Percentiles rank a stretch among this genome's conserved stretches.
These are phyloP conservation scores for Brachypodium distachyon DNA, from an alignment of 202 grass and related monocot species.

Conservation along the genomic window DNA sequence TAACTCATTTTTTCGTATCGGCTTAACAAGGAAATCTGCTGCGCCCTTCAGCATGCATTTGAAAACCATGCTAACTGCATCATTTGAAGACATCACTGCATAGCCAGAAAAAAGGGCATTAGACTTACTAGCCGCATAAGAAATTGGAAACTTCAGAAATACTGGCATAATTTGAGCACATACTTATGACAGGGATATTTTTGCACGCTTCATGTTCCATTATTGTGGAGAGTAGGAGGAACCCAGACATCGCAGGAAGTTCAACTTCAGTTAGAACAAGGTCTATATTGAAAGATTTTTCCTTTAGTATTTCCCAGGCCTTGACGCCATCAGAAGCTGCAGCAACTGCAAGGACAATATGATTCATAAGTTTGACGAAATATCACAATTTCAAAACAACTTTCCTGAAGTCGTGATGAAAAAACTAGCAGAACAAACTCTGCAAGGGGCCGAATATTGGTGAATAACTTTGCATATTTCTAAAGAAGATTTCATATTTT, in stretches of 20 bases:
- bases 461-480: background rate
- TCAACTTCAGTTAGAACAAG: slow-evolving; percentile 97
- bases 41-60: slow-evolving; percentile 99
- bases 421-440: background rate
- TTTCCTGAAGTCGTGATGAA: background rate
- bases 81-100: slow-evolving; percentile 99
- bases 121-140: background rate
- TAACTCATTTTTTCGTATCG: slow-evolving; percentile 85
- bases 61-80: slow-evolving; percentile 95
- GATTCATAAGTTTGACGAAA: slow-evolving; percentile 5
- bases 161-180: background rate
- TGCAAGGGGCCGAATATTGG: background rate
- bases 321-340: slow-evolving; percentile 72
- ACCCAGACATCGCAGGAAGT: slow-evolving; percentile 82
- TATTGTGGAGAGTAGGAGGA: slow-evolving; percentile 82
- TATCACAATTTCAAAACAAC: background rate
- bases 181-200: slow-evolving; percentile 99
- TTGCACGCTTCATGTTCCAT: slow-evolving; percentile 85
- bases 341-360: slow-evolving; percentile 41
- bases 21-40: slow-evolving; percentile 95
- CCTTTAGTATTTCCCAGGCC: slow-evolving; percentile 76
- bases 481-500: background rate
- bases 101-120: background rate
- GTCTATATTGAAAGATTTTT: slow-evolving; percentile 82
- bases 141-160: background rate